These are phyloP conservation scores for Bremia lactucae DNA, from an alignment of 352 stramenopile genomes.

Conservation along the genomic window DNA sequence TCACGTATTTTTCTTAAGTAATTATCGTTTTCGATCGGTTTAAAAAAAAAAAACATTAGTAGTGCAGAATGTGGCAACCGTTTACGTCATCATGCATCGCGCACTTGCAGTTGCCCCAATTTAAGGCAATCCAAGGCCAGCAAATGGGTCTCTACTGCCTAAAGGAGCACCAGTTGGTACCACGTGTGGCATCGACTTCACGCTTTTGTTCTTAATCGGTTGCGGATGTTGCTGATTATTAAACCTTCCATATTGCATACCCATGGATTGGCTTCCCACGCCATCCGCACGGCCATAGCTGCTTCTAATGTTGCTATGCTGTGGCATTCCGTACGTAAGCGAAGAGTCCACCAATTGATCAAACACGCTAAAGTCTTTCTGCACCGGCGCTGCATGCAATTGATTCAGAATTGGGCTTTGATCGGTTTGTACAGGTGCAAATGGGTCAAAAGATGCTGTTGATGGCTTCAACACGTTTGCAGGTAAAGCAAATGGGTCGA, in stretches of 20 bases:
- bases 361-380: conserved; percentile 53
- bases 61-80: too few species aligned
- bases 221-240: conserved; percentile 22
- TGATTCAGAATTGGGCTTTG: conserved; percentile 18
- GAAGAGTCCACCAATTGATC: conserved; percentile 32
- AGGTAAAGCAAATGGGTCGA: conserved; percentile 23
- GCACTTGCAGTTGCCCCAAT: not conserved
- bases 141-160: conserved; percentile 54
- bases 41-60: too few species aligned
- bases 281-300: too few species aligned
- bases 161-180: conserved; percentile 8
- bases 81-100: too few species aligned
- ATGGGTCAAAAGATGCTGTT: conserved; percentile 23
- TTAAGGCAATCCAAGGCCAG: conserved; percentile 47
- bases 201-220: conserved; percentile 32
- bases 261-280: too few species aligned
- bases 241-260: conserved; percentile 18
- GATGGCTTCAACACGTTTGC: conserved; percentile 4
- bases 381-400: conserved; percentile 15
- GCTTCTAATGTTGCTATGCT: conserved; percentile 14
- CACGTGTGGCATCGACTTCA: conserved; percentile 28
- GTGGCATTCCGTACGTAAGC: conserved; percentile 10
- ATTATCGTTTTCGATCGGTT: too few species aligned
- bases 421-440: conserved; percentile 8
- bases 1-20: too few species aligned